A percentile compares a stretch with the other conserved stretches of the same genome.
phyloP scores from a whole-genome alignment of 2,329 filamentous ascomycete genomes.

The Colletotrichum orbiculare region DNA sequence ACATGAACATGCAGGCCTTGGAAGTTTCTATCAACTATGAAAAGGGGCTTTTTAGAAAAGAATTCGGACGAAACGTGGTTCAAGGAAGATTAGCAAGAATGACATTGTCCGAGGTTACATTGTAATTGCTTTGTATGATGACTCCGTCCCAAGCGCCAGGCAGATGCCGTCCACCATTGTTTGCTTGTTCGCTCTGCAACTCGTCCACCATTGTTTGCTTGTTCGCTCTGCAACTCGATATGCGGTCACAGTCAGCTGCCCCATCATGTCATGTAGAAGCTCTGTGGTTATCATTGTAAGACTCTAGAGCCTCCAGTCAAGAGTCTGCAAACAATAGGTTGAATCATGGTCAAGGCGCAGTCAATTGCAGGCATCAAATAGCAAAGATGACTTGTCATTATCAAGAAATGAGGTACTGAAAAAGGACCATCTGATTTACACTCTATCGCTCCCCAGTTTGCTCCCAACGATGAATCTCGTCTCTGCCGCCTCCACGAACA shows the following conservation, averaged over 20 bases:
- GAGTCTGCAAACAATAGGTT: neutral
- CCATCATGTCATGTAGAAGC: too few species aligned
- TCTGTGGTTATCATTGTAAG: too few species aligned
- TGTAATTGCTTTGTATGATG: neutral
- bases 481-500: slow-evolving; percentile 53
- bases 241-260: too few species aligned
- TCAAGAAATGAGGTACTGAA: slow-evolving; percentile 49
- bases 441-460: slow-evolving; percentile 50
- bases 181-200: neutral
- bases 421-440: slow-evolving; percentile 62
- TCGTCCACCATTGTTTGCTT: neutral
- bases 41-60: slow-evolving; percentile 1
- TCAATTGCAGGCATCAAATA: neutral
- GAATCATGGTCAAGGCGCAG: neutral
- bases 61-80: slow-evolving; percentile 1
- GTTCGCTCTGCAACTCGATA: too few species aligned
- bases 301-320: neutral
- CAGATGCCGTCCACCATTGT: neutral
- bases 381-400: slow-evolving; percentile 35
- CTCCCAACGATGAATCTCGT: slow-evolving; percentile 39
- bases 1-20: neutral
- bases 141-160: neutral
- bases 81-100: neutral
- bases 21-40: slow-evolving; percentile 10
- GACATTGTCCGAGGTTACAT: neutral